These are phyloP conservation scores for Zygoascus hellenicus DNA, from an alignment of 1,139 yeast species.

Conservation along the genomic window DNA sequence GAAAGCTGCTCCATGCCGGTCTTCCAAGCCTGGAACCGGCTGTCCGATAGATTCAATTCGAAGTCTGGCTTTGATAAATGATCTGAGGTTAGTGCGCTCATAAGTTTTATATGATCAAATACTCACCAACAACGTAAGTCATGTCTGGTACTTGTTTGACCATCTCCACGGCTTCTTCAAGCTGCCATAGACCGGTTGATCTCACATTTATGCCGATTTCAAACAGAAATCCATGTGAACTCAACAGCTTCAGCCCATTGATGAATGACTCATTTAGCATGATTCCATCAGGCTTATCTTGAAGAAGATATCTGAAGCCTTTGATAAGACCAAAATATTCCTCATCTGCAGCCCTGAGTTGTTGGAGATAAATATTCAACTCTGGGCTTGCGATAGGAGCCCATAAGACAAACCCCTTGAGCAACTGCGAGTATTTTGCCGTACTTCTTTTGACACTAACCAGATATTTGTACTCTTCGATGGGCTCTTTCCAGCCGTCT, in stretches of 20 bases:
- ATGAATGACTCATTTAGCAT: slow-evolving; percentile 30
- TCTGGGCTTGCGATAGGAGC: slow-evolving; percentile 17
- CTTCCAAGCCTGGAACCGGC: slow-evolving; percentile 24
- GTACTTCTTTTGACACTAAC: slow-evolving; percentile 17
- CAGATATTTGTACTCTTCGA: slow-evolving; percentile 29
- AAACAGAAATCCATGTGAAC: slow-evolving; percentile 27
- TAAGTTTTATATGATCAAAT: slow-evolving; percentile 11
- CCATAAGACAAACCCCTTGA: slow-evolving; percentile 14
- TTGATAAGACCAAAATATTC: slow-evolving; percentile 22
- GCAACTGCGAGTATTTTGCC: slow-evolving; percentile 16
- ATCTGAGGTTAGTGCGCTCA: slow-evolving; percentile 16
- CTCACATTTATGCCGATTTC: slow-evolving; percentile 42
- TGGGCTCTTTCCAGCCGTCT: slow-evolving; percentile 22
- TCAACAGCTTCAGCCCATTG: slow-evolving; percentile 35
- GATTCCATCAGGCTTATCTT: slow-evolving; percentile 37
- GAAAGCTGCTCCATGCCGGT: slow-evolving; percentile 25
- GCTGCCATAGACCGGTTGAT: slow-evolving; percentile 38
- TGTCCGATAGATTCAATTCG: not conserved
- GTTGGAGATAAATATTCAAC: slow-evolving; percentile 17
- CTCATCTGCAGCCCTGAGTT: slow-evolving; percentile 12
- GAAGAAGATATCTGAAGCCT: slow-evolving; percentile 41
- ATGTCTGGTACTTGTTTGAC: slow-evolving; percentile 24
- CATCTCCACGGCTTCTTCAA: slow-evolving; percentile 32
- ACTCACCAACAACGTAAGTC: slow-evolving; percentile 29
- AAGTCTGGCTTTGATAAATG: slow-evolving; percentile 41